Conservation (phyloP, 2,329 filamentous ascomycete species). For the Alternaria triticina region DNA sequence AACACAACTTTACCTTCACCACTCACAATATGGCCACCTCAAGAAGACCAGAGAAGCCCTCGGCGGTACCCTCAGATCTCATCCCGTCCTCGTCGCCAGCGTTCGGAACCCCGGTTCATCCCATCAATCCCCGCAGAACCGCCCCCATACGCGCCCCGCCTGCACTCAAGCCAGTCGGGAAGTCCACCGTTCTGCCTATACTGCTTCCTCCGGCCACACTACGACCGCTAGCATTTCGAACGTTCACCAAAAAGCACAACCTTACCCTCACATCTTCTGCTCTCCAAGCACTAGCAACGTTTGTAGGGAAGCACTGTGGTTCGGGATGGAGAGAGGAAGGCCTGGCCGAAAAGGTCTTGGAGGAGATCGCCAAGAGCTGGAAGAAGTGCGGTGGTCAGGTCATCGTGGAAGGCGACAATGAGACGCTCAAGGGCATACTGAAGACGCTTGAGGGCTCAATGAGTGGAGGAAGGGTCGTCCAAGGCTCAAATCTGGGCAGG, state of each 20-base stretch:
- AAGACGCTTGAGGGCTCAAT: slow-evolving; percentile 86
- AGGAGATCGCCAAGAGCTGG: slow-evolving; percentile 91
- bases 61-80: slow-evolving; percentile 55
- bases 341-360: slow-evolving; percentile 86
- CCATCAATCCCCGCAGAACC: slow-evolving; percentile 64
- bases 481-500: slow-evolving; percentile 63
- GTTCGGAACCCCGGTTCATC: slow-evolving; percentile 85
- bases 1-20: slow-evolving; percentile 6
- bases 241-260: slow-evolving; percentile 97
- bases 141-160: slow-evolving; percentile 54
- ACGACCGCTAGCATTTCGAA: slow-evolving; percentile 89
- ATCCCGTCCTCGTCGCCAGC: slow-evolving; percentile 89
- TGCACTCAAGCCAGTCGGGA: slow-evolving; percentile 58
- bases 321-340: slow-evolving; percentile 97
- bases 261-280: slow-evolving; percentile 89
- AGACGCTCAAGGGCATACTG: slow-evolving; percentile 78
- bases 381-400: slow-evolving; percentile 87
- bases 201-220: slow-evolving; percentile 85
- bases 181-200: slow-evolving; percentile 78
- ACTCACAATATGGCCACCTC: slow-evolving; percentile 34
- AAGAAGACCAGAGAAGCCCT: slow-evolving; percentile 40
- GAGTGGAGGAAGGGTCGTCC: slow-evolving; percentile 76
- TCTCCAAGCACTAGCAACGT: slow-evolving; percentile 81
- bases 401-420: slow-evolving; percentile 81
- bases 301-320: slow-evolving; percentile 92